Conservation (phyloP, 768 basidiomycete genomes). For the Termitomyces sp. region DNA sequence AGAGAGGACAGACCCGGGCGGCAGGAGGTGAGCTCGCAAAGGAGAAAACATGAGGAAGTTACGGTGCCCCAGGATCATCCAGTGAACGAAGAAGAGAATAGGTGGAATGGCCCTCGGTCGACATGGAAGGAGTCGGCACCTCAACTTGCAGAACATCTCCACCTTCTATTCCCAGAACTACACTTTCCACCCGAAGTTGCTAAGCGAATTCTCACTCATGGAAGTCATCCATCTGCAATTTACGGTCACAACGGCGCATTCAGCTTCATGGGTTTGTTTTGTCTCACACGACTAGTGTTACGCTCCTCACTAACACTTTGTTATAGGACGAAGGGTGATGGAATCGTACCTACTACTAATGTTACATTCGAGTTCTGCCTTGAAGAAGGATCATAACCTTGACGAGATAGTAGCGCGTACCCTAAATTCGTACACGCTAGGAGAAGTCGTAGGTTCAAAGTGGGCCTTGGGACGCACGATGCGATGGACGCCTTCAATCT, state of each 20-base stretch:
- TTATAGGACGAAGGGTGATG: conserved; percentile 72
- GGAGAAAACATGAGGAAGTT: not conserved
- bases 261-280: conserved; percentile 61
- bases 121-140: conserved; percentile 13
- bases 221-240: conserved; percentile 61
- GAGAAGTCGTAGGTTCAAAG: conserved; percentile 58
- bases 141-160: conserved; percentile 42
- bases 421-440: conserved; percentile 65
- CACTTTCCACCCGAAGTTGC: conserved; percentile 69
- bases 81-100: conserved; percentile 4
- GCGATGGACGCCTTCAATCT: conserved; percentile 65
- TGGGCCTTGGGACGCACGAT: conserved; percentile 74
- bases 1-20: not conserved
- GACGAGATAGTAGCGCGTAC: conserved; percentile 51
- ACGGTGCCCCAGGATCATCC: not conserved
- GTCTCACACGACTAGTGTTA: conserved; percentile 48
- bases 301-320: not conserved
- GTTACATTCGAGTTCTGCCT: conserved; percentile 48
- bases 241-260: conserved; percentile 69
- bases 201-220: conserved; percentile 70
- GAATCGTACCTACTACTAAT: conserved; percentile 73
- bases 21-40: not conserved
- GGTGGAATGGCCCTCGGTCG: conserved; percentile 9
- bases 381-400: conserved; percentile 45
- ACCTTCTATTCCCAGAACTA: conserved; percentile 51